These are phyloP conservation scores for Aspergillus cejpii DNA, from an alignment of 2,329 filamentous ascomycete genomes.

Conservation along the genomic window DNA sequence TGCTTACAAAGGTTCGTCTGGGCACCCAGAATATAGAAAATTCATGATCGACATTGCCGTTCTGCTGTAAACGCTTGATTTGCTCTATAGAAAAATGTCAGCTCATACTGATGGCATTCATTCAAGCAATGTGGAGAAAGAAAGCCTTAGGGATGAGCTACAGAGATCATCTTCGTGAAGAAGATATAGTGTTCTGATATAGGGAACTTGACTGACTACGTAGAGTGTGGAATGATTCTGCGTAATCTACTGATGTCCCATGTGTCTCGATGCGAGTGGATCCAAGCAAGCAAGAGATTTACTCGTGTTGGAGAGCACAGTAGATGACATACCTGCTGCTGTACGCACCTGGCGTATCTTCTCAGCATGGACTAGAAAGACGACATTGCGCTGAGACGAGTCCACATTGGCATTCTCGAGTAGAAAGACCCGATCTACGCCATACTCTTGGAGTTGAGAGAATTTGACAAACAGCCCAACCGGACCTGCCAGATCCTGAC, in stretches of 20 bases:
- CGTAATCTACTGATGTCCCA: conserved; percentile 56
- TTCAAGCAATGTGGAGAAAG: conserved; percentile 31
- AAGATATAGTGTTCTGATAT: conserved; percentile 31
- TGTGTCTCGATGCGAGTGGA: conserved; percentile 2
- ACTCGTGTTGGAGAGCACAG: neutral
- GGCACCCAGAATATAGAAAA: conserved; percentile 97
- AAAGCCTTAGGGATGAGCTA: conserved; percentile 42
- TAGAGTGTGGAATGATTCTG: conserved; percentile 48
- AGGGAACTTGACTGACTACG: conserved; percentile 53
- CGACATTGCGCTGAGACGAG: conserved; percentile 85
- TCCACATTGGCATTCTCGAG: conserved; percentile 94
- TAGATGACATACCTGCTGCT: conserved; percentile 69
- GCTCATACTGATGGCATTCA: conserved; percentile 52
- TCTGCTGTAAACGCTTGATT: conserved; percentile 80
- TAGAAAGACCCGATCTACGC: conserved; percentile 95
- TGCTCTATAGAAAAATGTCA: conserved; percentile 64
- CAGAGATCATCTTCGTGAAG: conserved; percentile 3
- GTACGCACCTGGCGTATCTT: conserved; percentile 74
- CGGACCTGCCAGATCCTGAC: conserved; percentile 81
- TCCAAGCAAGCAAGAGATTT: conserved; percentile 4
- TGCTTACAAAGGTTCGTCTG: conserved; percentile 80
- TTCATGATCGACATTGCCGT: conserved; percentile 85
- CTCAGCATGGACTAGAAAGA: conserved; percentile 89
- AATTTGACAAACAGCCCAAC: conserved; percentile 91
- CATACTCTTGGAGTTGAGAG: conserved; percentile 90